phyloP scores from a whole-genome alignment of 2,329 filamentous ascomycete species.

The Nakataea oryzae region DNA sequence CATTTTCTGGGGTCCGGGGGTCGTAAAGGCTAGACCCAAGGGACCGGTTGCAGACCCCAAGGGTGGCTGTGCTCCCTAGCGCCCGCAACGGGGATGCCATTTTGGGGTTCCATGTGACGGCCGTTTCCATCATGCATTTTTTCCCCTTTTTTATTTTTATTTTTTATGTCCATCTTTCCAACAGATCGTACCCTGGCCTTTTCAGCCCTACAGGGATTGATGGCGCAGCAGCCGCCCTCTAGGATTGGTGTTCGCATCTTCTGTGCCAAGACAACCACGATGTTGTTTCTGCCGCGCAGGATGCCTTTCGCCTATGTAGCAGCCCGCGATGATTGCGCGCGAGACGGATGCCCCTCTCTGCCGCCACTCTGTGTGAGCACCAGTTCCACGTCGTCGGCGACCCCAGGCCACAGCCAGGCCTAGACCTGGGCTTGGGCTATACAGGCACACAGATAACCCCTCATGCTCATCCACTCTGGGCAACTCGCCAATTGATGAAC shows the following conservation, averaged over 20 bases:
- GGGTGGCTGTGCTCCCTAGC: constrained; percentile 17
- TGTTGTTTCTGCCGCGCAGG: background rate
- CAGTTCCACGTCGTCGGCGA: no score
- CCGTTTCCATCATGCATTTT: background rate
- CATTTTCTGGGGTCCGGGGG: background rate
- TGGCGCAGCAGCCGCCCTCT: background rate
- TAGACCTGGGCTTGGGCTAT: no score
- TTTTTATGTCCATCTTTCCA: no score
- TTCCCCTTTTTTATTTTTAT: background rate
- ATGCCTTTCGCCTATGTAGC: background rate
- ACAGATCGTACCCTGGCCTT: background rate
- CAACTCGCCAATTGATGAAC: no score
- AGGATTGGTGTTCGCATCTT: background rate
- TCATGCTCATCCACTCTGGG: no score
- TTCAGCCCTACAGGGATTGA: constrained; percentile 1
- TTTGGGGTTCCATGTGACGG: constrained; percentile 3
- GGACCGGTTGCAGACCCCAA: constrained; percentile 12
- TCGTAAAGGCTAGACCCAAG: constrained; percentile 1
- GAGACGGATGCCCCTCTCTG: background rate
- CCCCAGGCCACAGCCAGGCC: no score
- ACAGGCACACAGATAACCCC: no score
- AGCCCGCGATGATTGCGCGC: background rate
- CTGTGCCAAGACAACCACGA: background rate
- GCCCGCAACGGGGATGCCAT: constrained; percentile 2
- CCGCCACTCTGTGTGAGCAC: background rate